These are phyloP conservation scores for Pythium oligandrum DNA, from an alignment of 352 stramenopile genomes.

Conservation along the genomic window DNA sequence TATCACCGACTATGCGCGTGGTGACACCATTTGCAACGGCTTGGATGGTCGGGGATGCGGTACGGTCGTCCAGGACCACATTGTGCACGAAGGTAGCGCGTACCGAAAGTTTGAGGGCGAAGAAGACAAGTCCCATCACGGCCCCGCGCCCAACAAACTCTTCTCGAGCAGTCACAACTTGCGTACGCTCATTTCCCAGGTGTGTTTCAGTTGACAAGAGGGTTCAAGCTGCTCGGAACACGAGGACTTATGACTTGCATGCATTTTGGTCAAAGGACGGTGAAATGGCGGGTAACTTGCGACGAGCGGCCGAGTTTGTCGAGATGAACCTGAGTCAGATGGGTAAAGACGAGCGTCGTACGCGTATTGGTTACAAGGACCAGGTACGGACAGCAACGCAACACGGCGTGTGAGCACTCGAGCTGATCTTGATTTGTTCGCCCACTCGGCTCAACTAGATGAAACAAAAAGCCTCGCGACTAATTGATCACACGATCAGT, in stretches of 20 bases:
- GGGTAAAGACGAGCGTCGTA: slow-evolving; percentile 94
- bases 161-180: slow-evolving; percentile 95
- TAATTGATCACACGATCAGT: slow-evolving; percentile 91
- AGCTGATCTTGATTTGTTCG: no score
- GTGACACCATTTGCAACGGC: slow-evolving; percentile 86
- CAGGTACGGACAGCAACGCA: slow-evolving; percentile 38
- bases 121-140: slow-evolving; percentile 96
- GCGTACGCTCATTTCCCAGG: slow-evolving; percentile 90
- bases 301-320: slow-evolving; percentile 87
- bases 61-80: slow-evolving; percentile 92
- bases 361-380: slow-evolving; percentile 96
- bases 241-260: no score
- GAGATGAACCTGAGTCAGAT: slow-evolving; percentile 97
- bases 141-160: slow-evolving; percentile 92
- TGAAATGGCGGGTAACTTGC: slow-evolving; percentile 81
- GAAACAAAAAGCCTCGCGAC: slow-evolving; percentile 87
- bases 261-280: slow-evolving; percentile 40
- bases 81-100: slow-evolving; percentile 94
- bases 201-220: slow-evolving; percentile 10
- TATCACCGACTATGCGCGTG: slow-evolving; percentile 84
- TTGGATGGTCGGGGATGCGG: slow-evolving; percentile 88
- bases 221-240: no score
- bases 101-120: slow-evolving; percentile 97
- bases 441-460: slow-evolving; percentile 48
- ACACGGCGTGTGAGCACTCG: not conserved